phyloP scores from a whole-genome alignment of 768 basidiomycete species.

The Pholiota microspora region DNA sequence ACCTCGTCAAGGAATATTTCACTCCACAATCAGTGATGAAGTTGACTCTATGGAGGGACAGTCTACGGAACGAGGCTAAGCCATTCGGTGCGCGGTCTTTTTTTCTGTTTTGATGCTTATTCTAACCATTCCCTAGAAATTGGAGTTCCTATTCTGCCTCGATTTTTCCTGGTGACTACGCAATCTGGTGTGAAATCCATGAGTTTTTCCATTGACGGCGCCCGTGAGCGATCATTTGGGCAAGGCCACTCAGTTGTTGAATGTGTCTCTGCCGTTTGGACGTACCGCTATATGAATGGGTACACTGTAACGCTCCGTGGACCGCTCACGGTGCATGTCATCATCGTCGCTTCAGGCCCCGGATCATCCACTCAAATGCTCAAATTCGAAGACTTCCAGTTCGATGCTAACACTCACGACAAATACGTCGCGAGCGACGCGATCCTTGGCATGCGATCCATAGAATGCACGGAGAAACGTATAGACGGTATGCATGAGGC shows the following conservation, averaged over 20 bases:
- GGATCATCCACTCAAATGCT: constrained; percentile 33
- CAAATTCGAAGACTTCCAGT: constrained; percentile 72
- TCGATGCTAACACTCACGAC: constrained; percentile 71
- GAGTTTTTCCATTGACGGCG: constrained; percentile 76
- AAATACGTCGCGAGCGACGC: constrained; percentile 70
- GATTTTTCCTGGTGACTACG: constrained; percentile 82
- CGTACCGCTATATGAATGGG: constrained; percentile 76
- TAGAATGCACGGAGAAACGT: constrained; percentile 40
- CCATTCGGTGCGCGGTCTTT: constrained; percentile 64
- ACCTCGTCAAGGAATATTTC: constrained; percentile 67
- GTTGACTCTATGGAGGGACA: constrained; percentile 87
- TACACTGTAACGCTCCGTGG: constrained; percentile 78
- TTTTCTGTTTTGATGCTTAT: background rate
- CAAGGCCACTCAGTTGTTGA: constrained; percentile 60
- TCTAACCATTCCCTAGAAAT: constrained; percentile 53
- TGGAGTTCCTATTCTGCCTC: constrained; percentile 73
- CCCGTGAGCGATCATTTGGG: constrained; percentile 56
- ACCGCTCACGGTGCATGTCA: constrained; percentile 66
- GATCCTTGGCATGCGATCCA: constrained; percentile 48
- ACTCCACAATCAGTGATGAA: constrained; percentile 70
- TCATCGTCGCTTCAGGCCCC: constrained; percentile 29
- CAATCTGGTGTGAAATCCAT: constrained; percentile 85
- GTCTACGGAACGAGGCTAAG: constrained; percentile 74
- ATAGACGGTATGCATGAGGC: constrained; percentile 23
- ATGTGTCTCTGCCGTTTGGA: constrained; percentile 75